Base-by-base conservation (phyloP, 768 basidiomycete species). In the Leccinum barrowsii region DNA sequence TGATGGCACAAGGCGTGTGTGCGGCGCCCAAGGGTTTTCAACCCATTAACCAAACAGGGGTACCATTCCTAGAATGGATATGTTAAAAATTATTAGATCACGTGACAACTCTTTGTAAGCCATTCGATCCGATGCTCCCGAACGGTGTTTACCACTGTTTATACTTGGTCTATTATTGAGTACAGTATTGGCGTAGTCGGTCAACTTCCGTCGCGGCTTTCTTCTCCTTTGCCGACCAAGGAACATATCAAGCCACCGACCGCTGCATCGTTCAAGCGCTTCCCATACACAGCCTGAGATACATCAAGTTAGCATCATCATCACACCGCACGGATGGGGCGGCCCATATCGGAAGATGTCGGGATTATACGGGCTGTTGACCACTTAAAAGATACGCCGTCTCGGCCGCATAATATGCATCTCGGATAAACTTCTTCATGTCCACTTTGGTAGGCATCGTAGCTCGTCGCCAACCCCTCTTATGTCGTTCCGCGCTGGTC, bases 281-380 rank as follows among this genome's bases (percentile, higher is more conserved):
- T 44, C 19, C 5, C 42, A 19, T 11, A 44, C 42, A 44, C 42
- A 19, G 42, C 42, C 42, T 44, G 40, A n/a, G 8, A 44, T 7
- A 2, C 19, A 19, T 44, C 42, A 19, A 42, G 42, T 44, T 19
- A 44, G 10, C 40, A 2, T 19, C 10, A 2, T 19, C 10, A 42
- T 40, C 40, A 17, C n/a, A 42, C 42, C 19, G 26, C n/a, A 13
- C 17, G 30, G 4, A 50, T 10, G 22, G 2, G 10, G 48, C 67
- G 67, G 67, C 55, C 26, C 68, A 52, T 62, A 21, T 52, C 67
- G 67, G 67, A 65, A 6, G 53, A 17, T 7, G 30, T 72, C 72
- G 72, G 72, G 58, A 59, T 21, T 35, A 47, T 52, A 63, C 72
- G 72, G 71, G 58, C 21, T 7, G 7, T 30, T 15, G 1, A 22